A percentile compares a stretch with the other conserved stretches of the same genome.
These are phyloP conservation scores for Helicocarpus griseus DNA, from an alignment of 2,329 filamentous ascomycete species.

Conservation along the genomic window DNA sequence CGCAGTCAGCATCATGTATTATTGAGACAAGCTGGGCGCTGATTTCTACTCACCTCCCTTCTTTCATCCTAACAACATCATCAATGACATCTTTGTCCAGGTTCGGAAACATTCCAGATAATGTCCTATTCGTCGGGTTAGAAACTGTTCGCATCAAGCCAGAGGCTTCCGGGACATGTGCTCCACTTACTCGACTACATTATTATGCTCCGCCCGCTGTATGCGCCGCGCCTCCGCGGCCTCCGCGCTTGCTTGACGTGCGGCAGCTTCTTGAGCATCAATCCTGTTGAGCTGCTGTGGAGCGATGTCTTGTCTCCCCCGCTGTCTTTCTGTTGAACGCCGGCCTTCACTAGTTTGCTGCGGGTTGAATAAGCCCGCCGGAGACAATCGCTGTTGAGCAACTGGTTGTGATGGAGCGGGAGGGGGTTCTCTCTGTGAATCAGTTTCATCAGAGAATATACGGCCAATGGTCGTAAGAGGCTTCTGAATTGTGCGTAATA, in stretches of 20 bases:
- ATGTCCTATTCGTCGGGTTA: conserved; percentile 42
- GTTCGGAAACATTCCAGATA: conserved; percentile 94
- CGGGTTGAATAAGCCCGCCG: not conserved
- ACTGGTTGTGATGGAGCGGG: conserved; percentile 28
- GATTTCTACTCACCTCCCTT: conserved; percentile 62
- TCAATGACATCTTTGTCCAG: conserved; percentile 90
- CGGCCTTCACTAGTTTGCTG: conserved; percentile 15
- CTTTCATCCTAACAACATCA: conserved; percentile 91
- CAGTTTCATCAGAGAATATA: conserved; percentile 72
- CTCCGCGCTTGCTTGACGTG: conserved; percentile 82
- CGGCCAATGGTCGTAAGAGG: conserved; percentile 85
- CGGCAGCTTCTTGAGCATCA: conserved; percentile 77
- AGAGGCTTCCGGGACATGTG: not conserved
- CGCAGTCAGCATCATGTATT: not conserved
- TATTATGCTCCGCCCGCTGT: conserved; percentile 73
- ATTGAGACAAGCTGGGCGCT: not conserved
- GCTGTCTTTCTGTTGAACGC: conserved; percentile 18
- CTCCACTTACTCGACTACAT: conserved; percentile 63
- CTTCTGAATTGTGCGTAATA: conserved; percentile 82
- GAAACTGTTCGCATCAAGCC: not conserved
- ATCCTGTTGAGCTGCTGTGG: conserved; percentile 35
- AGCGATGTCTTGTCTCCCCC: conserved; percentile 16
- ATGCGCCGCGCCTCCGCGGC: conserved; percentile 77
- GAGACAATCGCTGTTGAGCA: not conserved
- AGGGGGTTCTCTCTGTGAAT: conserved; percentile 26